These are phyloP conservation scores for Xylariaceae sp. DNA, from an alignment of 2,329 filamentous ascomycete genomes.

Conservation along the genomic window DNA sequence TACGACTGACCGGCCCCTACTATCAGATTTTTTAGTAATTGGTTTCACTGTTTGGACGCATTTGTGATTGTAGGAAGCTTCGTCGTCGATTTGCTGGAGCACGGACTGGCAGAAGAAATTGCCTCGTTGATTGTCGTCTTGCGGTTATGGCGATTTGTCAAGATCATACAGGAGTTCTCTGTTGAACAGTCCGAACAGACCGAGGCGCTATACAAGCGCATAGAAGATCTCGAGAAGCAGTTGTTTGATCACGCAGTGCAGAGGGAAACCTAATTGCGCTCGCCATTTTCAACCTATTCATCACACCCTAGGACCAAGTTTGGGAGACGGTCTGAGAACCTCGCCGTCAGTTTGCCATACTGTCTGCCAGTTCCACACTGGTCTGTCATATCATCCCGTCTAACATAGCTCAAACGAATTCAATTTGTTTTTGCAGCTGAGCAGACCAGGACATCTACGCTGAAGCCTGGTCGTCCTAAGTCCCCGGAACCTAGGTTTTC, in stretches of 20 bases:
- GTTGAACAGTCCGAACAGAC: conserved; percentile 60
- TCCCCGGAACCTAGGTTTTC: no score
- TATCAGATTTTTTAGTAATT: conserved; percentile 51
- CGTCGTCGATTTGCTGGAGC: conserved; percentile 56
- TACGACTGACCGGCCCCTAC: background rate
- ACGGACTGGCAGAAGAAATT: conserved; percentile 58
- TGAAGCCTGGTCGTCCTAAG: no score
- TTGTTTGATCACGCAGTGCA: conserved; percentile 32
- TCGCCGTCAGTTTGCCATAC: no score
- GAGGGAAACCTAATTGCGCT: no score
- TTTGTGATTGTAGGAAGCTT: conserved; percentile 60
- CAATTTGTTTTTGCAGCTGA: no score
- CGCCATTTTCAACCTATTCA: no score
- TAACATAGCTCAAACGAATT: no score
- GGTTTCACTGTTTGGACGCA: conserved; percentile 63
- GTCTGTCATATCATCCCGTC: no score
- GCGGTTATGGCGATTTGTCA: conserved; percentile 65
- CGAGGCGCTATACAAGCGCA: conserved; percentile 50
- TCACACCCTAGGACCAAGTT: no score
- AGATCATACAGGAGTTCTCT: conserved; percentile 66
- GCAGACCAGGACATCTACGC: no score
- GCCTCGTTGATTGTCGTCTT: conserved; percentile 64
- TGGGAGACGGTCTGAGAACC: no score
- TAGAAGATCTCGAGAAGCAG: conserved; percentile 50
- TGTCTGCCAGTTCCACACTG: no score